Conservation (phyloP, 73 alveolate species). For the Tetrahymena thermophila region DNA sequence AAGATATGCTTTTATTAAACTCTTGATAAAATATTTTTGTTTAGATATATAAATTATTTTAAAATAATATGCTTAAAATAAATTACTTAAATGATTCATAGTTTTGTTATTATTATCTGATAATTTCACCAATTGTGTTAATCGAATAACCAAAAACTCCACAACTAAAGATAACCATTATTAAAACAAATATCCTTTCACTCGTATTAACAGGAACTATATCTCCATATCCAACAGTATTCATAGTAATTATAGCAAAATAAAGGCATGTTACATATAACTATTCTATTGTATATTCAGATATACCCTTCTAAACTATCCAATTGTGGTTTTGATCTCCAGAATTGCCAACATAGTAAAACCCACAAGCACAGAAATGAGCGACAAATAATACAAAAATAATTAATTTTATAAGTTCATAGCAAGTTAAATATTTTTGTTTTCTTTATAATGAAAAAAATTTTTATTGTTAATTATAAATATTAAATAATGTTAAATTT, state of each 20-base stretch:
- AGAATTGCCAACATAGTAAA: background rate
- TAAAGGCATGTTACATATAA: conserved; percentile 9
- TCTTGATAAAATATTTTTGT: background rate
- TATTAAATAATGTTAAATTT: too few species aligned
- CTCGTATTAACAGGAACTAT: conserved; percentile 2
- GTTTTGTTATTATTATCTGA: background rate
- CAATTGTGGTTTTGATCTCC: background rate
- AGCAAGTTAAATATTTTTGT: background rate
- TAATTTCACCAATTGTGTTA: conserved; percentile 11
- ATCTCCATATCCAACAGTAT: conserved; percentile 38
- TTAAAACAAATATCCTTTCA: conserved; percentile 2
- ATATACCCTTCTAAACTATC: background rate
- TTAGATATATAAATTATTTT: background rate
- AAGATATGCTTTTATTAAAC: background rate
- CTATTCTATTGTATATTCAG: background rate
- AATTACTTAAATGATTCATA: conserved; percentile 2
- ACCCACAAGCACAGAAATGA: conserved; percentile 30
- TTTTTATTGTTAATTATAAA: too few species aligned
- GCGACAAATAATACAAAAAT: conserved; percentile 8
- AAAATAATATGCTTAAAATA: background rate
- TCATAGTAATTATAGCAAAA: conserved; percentile 4
- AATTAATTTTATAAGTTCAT: conserved; percentile 6
- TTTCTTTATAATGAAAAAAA: too few species aligned
- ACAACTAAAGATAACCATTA: conserved; percentile 25
- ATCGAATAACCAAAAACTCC: conserved; percentile 24